Percentiles rank a stretch among this genome's conserved stretches.
Evolutionary conservation across 2,329 filamentous ascomycete genomes (phyloP).

Genomic region (Aureobasidium sp.): DNA sequence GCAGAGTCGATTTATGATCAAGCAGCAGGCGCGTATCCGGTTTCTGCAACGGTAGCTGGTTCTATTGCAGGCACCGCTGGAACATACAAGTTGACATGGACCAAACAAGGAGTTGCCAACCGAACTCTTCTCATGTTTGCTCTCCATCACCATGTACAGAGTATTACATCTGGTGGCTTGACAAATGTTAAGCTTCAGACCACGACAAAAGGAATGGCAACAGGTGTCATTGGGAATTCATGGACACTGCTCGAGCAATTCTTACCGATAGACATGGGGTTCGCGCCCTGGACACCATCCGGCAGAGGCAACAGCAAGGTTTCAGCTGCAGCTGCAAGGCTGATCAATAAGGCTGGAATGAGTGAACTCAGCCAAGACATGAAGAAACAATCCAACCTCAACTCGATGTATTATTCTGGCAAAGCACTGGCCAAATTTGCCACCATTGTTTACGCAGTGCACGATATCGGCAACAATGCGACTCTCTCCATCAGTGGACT

Average conservation of each 20-base stretch:
- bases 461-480: conserved; percentile 52
- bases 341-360: conserved; percentile 54
- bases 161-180: conserved; percentile 57
- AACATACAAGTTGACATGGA: conserved; percentile 66
- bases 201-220: conserved; percentile 77
- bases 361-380: conserved; percentile 71
- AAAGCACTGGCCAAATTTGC: conserved; percentile 46
- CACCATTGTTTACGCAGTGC: conserved; percentile 36
- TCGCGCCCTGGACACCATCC: conserved; percentile 66
- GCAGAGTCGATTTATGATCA: conserved; percentile 67
- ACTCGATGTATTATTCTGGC: conserved; percentile 91
- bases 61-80: conserved; percentile 53
- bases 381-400: conserved; percentile 60
- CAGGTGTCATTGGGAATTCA: conserved; percentile 60
- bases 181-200: conserved; percentile 59
- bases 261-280: conserved; percentile 68
- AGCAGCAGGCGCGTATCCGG: conserved; percentile 68
- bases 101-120: conserved; percentile 58
- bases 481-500: conserved; percentile 45
- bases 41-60: conserved; percentile 57
- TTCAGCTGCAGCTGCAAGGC: conserved; percentile 36
- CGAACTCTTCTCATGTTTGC: conserved; percentile 73
- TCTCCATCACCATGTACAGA: conserved; percentile 75
- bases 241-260: conserved; percentile 72
- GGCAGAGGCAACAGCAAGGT: conserved; percentile 34